Conservation (phyloP, 1,284 basidiomycete genomes). For the Schizophyllum amplum region DNA sequence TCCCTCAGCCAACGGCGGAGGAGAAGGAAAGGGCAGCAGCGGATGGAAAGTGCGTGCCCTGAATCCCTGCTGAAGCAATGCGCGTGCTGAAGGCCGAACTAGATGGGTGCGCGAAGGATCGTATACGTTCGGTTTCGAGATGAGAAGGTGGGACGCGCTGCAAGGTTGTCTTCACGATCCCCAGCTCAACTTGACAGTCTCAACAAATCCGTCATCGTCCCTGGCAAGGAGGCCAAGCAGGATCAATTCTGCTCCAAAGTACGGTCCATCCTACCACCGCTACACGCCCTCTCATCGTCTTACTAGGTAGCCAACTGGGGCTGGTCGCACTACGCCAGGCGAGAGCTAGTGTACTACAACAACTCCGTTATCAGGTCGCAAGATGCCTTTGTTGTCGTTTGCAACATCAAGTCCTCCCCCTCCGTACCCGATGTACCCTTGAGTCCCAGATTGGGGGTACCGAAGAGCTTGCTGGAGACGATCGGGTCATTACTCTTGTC, state of each 20-base stretch:
- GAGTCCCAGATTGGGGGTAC: constrained; percentile 46
- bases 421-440: constrained; percentile 40
- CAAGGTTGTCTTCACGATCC: not conserved
- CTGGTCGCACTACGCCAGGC: constrained; percentile 76
- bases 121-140: constrained; percentile 80
- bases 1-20: constrained; percentile 57
- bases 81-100: not conserved
- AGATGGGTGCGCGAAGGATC: constrained; percentile 81
- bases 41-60: constrained; percentile 44
- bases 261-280: constrained; percentile 1
- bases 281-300: not conserved
- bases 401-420: constrained; percentile 69
- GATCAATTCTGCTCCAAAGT: constrained; percentile 4
- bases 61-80: not conserved
- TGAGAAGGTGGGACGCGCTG: constrained; percentile 58
- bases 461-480: constrained; percentile 55
- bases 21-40: constrained; percentile 58
- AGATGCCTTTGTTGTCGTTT: constrained; percentile 71
- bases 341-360: constrained; percentile 66
- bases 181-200: constrained; percentile 4
- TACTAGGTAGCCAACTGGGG: constrained; percentile 74
- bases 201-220: constrained; percentile 41
- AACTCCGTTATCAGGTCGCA: constrained; percentile 44
- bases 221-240: constrained; percentile 47
- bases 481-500: constrained; percentile 54